phyloP scores from a whole-genome alignment of 352 stramenopile genomes.

The Phytophthora pluvialis region DNA sequence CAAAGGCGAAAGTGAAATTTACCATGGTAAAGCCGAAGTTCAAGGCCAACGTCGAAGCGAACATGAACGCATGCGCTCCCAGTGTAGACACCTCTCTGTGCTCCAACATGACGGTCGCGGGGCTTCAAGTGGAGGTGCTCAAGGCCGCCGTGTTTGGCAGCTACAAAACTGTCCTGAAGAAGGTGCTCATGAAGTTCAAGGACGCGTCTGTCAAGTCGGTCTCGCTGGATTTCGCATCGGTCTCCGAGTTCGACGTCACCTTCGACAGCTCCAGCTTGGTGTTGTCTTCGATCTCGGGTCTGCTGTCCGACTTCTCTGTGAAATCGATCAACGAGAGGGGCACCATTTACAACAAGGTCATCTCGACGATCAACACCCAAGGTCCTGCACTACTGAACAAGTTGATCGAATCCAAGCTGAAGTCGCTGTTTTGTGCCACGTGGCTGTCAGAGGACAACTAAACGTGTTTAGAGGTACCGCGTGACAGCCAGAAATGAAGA shows the following conservation, averaged over 20 bases:
- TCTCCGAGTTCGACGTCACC: conserved; percentile 48
- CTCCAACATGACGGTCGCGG: conserved; percentile 47
- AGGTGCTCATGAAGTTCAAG: conserved; percentile 40
- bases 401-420: conserved; percentile 44
- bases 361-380: conserved; percentile 38
- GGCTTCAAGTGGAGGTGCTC: conserved; percentile 34
- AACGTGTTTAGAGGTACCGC: too few species aligned
- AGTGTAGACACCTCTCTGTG: conserved; percentile 35
- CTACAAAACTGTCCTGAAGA: conserved; percentile 40
- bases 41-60: conserved; percentile 28
- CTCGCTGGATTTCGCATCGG: conserved; percentile 44
- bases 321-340: conserved; percentile 63
- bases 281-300: conserved; percentile 36
- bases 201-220: conserved; percentile 39
- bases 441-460: conserved; percentile 30
- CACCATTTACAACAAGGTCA: conserved; percentile 45
- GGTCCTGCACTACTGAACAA: conserved; percentile 51
- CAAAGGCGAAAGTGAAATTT: conserved; percentile 9
- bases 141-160: conserved; percentile 16
- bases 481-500: too few species aligned
- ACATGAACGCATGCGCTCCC: conserved; percentile 40
- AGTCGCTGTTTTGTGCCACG: conserved; percentile 47
- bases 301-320: conserved; percentile 52
- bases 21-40: conserved; percentile 39
- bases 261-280: conserved; percentile 45